phyloP scores from a whole-genome alignment of 2,329 filamentous ascomycete species.

The Curvularia hawaiiensis region DNA sequence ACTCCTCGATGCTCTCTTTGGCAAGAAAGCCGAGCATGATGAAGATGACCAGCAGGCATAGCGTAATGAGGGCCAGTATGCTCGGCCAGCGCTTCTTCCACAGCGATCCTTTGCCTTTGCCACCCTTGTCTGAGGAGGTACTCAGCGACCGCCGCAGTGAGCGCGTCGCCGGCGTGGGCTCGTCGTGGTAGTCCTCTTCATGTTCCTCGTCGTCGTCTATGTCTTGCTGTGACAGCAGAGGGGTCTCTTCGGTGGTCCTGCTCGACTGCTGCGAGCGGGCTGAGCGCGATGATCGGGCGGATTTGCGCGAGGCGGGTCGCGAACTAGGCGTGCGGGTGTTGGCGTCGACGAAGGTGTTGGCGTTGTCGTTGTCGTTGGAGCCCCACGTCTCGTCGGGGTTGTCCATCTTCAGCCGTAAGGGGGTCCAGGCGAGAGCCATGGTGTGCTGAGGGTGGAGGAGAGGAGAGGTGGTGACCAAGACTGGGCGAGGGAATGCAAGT shows the following conservation, averaged over 20 bases:
- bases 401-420: constrained; percentile 15
- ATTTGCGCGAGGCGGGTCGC: constrained; percentile 46
- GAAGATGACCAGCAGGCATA: constrained; percentile 66
- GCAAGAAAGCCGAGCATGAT: constrained; percentile 87
- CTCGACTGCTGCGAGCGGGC: constrained; percentile 39
- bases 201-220: constrained; percentile 29
- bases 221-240: constrained; percentile 44
- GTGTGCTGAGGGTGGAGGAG: constrained; percentile 4
- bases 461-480: constrained; percentile 4
- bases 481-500: not conserved
- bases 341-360: not conserved
- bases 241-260: constrained; percentile 48
- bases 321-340: constrained; percentile 42
- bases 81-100: constrained; percentile 73
- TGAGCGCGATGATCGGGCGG: constrained; percentile 41
- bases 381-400: constrained; percentile 44
- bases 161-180: constrained; percentile 40
- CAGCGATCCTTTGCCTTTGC: constrained; percentile 31
- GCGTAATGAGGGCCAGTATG: constrained; percentile 70
- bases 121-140: constrained; percentile 23
- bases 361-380: constrained; percentile 29
- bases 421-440: constrained; percentile 17
- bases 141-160: constrained; percentile 45
- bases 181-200: constrained; percentile 14
- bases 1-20: constrained; percentile 80